Evolutionary conservation across 1,284 basidiomycete species (phyloP), one percentile per base, ranked within the genome.

Genomic region (Leccinum holopus): DNA sequence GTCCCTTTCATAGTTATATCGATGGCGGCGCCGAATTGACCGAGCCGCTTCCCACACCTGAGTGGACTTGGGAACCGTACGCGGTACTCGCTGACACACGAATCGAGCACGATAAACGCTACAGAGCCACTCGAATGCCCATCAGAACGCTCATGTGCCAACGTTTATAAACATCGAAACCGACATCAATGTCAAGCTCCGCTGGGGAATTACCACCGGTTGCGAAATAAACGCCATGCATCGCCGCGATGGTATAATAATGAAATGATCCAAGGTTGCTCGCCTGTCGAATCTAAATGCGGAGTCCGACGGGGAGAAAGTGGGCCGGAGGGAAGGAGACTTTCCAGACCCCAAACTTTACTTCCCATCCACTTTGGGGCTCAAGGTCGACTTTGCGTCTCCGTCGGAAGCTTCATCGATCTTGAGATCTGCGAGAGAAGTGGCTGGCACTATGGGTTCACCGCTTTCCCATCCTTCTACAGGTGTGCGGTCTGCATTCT

Each of bases 401-500:
- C 11, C 44, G 18, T 6, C 3, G 44, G 44, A 18, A 12, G 44
- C 21, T 28, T 54, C 32, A 30, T 61, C 18, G 47, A 59, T 52
- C 25, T 58, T 35, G 55, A 33, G 32, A 58, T 61, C 57, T 8
- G 33, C 30, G 35, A 53, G 25, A 6, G n/a, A 51, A 47, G 33
- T 14, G 10, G 16, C 47, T 0, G 39, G 28, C 8, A 37, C 4
- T 16, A 60, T 51, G 8, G 58, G 41, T 1, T 18, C 61, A 55
- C 18, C 18, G 10, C 30, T 55, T 59, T 67, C 66, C 80, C 80
- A 82, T 14, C 76, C 78, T 5, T 67, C 61, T 9, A 80, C 55
- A 4, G 75, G 69, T 5, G 69, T 65, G 16, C 75, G 69, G 39
- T 76, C 66, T 21, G 72, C 69, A 41, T 72, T 76, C 64, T 87